Base-by-base conservation (phyloP, 2,329 filamentous ascomycete species). In the Apiospora arundinis region DNA sequence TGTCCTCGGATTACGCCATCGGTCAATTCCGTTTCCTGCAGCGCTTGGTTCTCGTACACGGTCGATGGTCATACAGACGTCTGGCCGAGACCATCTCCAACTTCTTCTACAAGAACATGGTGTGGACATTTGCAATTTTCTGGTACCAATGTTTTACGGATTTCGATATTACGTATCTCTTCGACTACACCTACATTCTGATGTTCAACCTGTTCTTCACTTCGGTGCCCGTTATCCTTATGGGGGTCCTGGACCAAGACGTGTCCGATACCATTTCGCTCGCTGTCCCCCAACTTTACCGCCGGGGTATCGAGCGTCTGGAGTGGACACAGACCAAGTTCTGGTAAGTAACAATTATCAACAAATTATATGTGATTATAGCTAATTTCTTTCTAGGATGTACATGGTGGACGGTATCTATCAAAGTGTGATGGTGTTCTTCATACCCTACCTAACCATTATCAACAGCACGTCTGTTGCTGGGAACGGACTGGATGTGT, bases 21-120 rank as follows among this genome's bases (percentile, higher is more conserved):
- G 95, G 94, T 1, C 95, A 98, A 82, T 98, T 98, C 85, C 90
- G 94, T 52, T 98, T 93, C 84, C 86, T 98, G 69, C 92, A 95
- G 77, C 88, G 95, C 70, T 86, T 98, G 73, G 89, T 98, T 42
- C 88, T 98, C 25, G 95, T 98, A 5, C 95, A 98, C 80, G 95
- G 95, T 72, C 90, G 95, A 72, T 98, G 95, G 94, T 97, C 95
- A n/a, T 99, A 99, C 84, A 90, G 95, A 69, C 91, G 96, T 77
- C 85, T 99, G 81, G 94, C 92, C 42, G 96, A 99, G 85, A 93
- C 92, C 66, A 98, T 97, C 78, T 94, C 95, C 81, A 99, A 99
- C 82, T 99, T 99, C 88, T 99, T 99, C 87, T 99, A 98, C 90
- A 99, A 99, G 92, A 99, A 98, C 85, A 93, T 99, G 83, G 92